phyloP scores from a whole-genome alignment of 2,329 filamentous ascomycete genomes.

The Xylariaceae sp. region DNA sequence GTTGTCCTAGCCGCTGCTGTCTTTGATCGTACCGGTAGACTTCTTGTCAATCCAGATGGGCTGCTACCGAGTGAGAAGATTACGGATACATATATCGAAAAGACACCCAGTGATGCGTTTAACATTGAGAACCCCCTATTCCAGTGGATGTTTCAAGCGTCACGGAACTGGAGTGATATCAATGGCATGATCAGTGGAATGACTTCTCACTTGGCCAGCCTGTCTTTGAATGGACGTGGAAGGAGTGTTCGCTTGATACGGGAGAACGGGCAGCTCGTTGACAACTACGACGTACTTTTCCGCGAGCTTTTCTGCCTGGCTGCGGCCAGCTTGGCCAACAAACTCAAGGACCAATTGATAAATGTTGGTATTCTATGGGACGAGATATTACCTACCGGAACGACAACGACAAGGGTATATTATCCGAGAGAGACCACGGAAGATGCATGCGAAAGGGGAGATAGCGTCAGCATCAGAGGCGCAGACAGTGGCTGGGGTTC shows the following conservation, averaged over 20 bases:
- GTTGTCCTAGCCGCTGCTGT: slow-evolving; percentile 59
- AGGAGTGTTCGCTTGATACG: slow-evolving; percentile 44
- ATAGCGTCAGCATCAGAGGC: slow-evolving; percentile 16
- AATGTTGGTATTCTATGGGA: slow-evolving; percentile 71
- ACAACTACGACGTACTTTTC: slow-evolving; percentile 73
- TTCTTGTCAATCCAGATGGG: slow-evolving; percentile 69
- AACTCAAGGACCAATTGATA: slow-evolving; percentile 61
- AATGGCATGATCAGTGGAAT: slow-evolving; percentile 68
- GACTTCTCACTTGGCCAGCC: slow-evolving; percentile 62
- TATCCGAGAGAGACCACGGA: background rate
- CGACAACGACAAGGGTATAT: slow-evolving; percentile 25
- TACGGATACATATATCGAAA: slow-evolving; percentile 72
- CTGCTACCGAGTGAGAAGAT: slow-evolving; percentile 71
- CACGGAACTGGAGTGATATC: slow-evolving; percentile 72
- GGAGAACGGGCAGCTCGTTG: slow-evolving; percentile 56
- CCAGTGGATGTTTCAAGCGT: slow-evolving; percentile 82
- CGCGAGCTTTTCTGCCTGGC: slow-evolving; percentile 81
- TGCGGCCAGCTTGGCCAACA: slow-evolving; percentile 68
- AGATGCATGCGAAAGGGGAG: slow-evolving; percentile 13
- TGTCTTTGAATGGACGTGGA: slow-evolving; percentile 40
- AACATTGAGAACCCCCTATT: slow-evolving; percentile 75
- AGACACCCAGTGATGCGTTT: slow-evolving; percentile 71
- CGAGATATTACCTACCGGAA: slow-evolving; percentile 68
- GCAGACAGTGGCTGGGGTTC: slow-evolving; percentile 66
- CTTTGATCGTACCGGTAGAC: slow-evolving; percentile 64